These are phyloP conservation scores for Penium margaritaceum DNA, from an alignment of 139 green algal species.

Conservation along the genomic window DNA sequence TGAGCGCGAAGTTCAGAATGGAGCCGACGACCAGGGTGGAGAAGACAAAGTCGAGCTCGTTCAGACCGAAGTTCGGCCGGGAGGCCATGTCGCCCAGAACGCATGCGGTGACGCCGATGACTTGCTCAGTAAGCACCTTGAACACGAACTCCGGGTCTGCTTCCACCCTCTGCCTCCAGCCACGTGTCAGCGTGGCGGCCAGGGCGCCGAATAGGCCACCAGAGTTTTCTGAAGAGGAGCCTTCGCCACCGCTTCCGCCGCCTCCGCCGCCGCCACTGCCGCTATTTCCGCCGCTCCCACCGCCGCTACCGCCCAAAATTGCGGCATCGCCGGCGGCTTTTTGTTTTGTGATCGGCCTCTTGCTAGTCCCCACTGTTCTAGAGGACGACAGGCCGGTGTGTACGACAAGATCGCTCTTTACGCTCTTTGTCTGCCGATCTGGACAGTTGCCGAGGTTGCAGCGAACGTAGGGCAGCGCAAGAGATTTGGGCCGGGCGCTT, in stretches of 20 bases:
- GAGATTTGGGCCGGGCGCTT: too few relatives aligned
- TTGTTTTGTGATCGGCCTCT: too few relatives aligned
- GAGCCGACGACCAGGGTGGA: constrained; percentile 84
- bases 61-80: constrained; percentile 85
- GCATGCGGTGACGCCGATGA: constrained; percentile 83
- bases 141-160: constrained; percentile 80
- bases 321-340: too few relatives aligned
- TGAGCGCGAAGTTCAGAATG: constrained; percentile 92
- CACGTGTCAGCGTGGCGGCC: constrained; percentile 45
- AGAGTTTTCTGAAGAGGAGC: not conserved
- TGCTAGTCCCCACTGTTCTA: too few relatives aligned
- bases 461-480: too few relatives aligned
- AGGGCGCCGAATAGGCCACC: not conserved
- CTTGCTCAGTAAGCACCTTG: constrained; percentile 85
- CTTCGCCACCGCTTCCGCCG: not conserved
- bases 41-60: constrained; percentile 97
- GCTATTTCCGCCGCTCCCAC: not conserved
- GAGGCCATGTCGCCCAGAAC: constrained; percentile 88
- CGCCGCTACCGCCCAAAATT: not conserved
- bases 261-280: not conserved
- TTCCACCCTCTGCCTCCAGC: constrained; percentile 77
- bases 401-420: too few relatives aligned
- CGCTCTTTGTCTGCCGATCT: too few relatives aligned
- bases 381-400: too few relatives aligned
- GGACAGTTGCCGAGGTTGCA: too few relatives aligned